Percentiles rank a stretch among this genome's conserved stretches.
Conservation (phyloP, 768 basidiomycete genomes). For the Pisolithus marmoratus region DNA sequence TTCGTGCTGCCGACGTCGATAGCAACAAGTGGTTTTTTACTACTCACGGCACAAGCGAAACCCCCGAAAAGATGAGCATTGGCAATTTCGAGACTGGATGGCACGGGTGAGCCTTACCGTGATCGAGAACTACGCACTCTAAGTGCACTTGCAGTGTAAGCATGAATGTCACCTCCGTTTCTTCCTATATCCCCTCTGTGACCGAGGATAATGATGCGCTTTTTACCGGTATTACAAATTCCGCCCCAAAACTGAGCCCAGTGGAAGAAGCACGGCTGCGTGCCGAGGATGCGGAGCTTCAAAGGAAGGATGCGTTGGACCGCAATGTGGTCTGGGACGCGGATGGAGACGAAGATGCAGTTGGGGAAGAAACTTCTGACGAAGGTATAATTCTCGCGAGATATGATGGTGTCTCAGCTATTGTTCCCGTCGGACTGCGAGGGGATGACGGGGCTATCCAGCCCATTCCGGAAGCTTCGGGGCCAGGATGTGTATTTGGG, state of each 20-base stretch:
- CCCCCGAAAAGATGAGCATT: constrained; percentile 66
- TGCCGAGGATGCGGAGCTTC: constrained; percentile 51
- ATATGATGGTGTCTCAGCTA: constrained; percentile 10
- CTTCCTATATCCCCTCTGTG: constrained; percentile 63
- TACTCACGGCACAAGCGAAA: constrained; percentile 66
- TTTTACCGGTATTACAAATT: constrained; percentile 42
- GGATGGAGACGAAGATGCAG: constrained; percentile 53
- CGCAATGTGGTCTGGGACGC: constrained; percentile 65
- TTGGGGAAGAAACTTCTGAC: constrained; percentile 43
- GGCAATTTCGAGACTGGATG: constrained; percentile 67
- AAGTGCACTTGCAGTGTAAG: constrained; percentile 45
- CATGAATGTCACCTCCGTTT: constrained; percentile 67
- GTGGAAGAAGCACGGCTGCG: constrained; percentile 51
- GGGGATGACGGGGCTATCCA: constrained; percentile 50
- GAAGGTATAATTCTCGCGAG: constrained; percentile 22
- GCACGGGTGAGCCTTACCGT: constrained; percentile 47
- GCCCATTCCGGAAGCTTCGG: constrained; percentile 27
- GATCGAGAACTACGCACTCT: background rate
- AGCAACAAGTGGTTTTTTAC: constrained; percentile 77
- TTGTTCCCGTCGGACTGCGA: constrained; percentile 52
- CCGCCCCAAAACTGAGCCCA: constrained; percentile 44
- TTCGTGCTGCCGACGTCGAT: constrained; percentile 64
- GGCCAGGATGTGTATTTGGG: constrained; percentile 40
- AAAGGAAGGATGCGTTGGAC: constrained; percentile 53
- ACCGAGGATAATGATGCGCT: constrained; percentile 52